Base-by-base conservation (phyloP, 192 early-diverging fungal species). In the Endogone sp. region DNA sequence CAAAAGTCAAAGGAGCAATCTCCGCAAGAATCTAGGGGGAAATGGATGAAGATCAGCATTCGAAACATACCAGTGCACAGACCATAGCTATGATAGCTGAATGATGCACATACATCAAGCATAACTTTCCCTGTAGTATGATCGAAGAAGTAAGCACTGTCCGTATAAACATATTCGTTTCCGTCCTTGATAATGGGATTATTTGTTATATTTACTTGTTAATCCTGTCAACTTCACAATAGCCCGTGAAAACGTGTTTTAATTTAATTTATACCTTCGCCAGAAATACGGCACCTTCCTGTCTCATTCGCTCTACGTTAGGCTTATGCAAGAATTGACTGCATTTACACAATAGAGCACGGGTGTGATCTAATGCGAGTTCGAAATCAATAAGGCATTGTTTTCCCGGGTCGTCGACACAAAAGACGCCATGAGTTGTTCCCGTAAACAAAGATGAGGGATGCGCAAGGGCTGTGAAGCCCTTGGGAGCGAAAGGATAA, bases 81-180 rank as follows among this genome's bases (percentile, higher is more conserved):
- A n/a, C n/a, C n/a, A n/a, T n/a, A n/a, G n/a, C n/a, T n/a, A n/a
- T n/a, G n/a, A n/a, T n/a, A n/a, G n/a, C n/a, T n/a, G n/a, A n/a
- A n/a, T n/a, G n/a, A n/a, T 44, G 8, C 20, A 37, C 73, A 60
- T 69, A 75, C 79, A 2, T 71, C 20, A 10, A 77, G 66, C 72
- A 80, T 67, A 49, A 72, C 20, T 4, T 66, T 57, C 3, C 63
- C 65, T 2, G 69, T 74, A 20, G 54, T 57, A 66, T 78, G 76
- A 70, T 80, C 75, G 65, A 78, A 77, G 67, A 75, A 80, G 60
- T 78, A 80, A 23, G 70, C 71, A 22, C 78, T 76, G 63, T 79
- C 78, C 2, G 78, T 79, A 27, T 79, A 79, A 3, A 79, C 78
- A 28, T 66, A 56, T 21, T 70, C 75, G 0, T 63, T 25, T 26